Conservation (phyloP, 306 rosid species). For the Casuarina equisetifolia region DNA sequence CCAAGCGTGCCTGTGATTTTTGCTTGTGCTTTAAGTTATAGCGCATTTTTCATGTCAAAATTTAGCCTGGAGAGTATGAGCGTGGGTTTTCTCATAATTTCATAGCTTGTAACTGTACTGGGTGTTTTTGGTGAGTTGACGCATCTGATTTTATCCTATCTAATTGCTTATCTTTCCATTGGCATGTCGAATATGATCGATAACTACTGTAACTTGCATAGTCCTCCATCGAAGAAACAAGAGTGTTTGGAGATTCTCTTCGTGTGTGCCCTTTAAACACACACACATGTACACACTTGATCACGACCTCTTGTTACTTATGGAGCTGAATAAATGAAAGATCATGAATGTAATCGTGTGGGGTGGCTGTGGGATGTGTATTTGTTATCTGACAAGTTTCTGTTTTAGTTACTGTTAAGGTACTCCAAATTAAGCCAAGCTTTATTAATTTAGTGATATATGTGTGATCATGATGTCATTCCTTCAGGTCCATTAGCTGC, state of each 20-base stretch:
- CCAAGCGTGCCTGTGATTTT: constrained; percentile 12
- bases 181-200: no score
- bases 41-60: neutral
- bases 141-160: no score
- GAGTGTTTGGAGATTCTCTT: neutral
- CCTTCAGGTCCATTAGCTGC: constrained; percentile 52
- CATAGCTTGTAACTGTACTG: no score
- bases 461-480: constrained; percentile 1
- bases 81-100: neutral
- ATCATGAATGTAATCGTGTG: neutral
- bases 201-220: no score
- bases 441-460: neutral
- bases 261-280: neutral
- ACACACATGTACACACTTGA: neutral
- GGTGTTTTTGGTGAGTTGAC: no score
- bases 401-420: neutral
- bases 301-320: neutral
- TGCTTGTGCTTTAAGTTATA: neutral
- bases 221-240: neutral
- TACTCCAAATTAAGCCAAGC: neutral
- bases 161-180: no score
- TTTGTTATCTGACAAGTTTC: neutral
- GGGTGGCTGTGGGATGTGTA: neutral
- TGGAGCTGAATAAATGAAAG: neutral
- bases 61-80: neutral